Evolutionary conservation across 257 asterid genomes (phyloP), one percentile per base, ranked within the genome.

Genomic region (Solanum habrochaites): DNA sequence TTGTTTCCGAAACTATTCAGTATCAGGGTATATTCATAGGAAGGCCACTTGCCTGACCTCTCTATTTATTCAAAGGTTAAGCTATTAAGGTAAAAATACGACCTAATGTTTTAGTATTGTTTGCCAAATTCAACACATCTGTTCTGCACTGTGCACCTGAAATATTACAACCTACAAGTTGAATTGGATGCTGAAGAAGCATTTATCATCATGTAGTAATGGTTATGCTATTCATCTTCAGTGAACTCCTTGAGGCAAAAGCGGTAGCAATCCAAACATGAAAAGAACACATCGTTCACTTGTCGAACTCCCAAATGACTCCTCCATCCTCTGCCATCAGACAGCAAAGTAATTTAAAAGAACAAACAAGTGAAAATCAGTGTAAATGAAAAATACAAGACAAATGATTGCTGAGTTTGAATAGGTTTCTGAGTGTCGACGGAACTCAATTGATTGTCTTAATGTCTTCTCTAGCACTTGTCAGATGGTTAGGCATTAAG

Each of bases 261-360:
- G 31, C 1, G 1, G 18, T 10, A 6, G 42, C 11, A 80, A 5
- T 29, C 16, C 31, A 31, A 81, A 49, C 70, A 18, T 49, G 84
- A 47, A 29, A 45, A 80, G 3, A 47, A 80, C 2, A 25, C 42
- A 47, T 11, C 8, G 8, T 64, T 91, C 86, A 92, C 71, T 95
- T 94, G 91, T 91, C 95, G 9, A 94, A 94, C 89, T 96, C 99
- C 97, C 98, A 96, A 82, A 96, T 92, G 66, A 95, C 93, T 67
- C 95, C 97, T 89, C 94, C 95, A 88, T 94, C 97, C 90, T 95
- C 95, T 94, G 92, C 87, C 90, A 90, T 47, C 12, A 47, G 83
- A 35, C 56, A 52, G 47, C 11, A 47, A 81, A 31, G 20, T 35
- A 81, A 29, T 32, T 81, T 18, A 49, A 3, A 78, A 81, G 67